Evolutionary conservation across 75 land plant species (phyloP).

Genomic region (Chamaecyparis obtusa): DNA sequence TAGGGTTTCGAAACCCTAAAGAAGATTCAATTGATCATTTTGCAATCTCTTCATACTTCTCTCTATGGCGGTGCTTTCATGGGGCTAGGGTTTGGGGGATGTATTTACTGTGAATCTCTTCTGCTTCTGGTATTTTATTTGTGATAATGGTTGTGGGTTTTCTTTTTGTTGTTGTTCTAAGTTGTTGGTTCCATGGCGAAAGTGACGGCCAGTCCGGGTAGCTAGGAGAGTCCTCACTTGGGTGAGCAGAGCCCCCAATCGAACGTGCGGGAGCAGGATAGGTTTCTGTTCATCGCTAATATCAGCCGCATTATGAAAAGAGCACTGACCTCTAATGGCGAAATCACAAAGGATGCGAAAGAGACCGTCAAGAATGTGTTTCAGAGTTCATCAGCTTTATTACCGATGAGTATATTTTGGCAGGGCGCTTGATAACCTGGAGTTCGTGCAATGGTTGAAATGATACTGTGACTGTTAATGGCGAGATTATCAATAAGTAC

Average conservation of each 20-base stretch:
- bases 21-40: too few relatives aligned
- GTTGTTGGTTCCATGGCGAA: constrained; percentile 20
- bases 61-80: too few relatives aligned
- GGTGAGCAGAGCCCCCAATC: constrained; percentile 34
- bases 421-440: too few relatives aligned
- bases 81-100: too few relatives aligned
- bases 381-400: constrained; percentile 77
- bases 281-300: constrained; percentile 65
- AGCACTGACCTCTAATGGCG: constrained; percentile 65
- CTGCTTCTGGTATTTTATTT: too few relatives aligned
- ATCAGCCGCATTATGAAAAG: constrained; percentile 73
- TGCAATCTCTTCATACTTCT: too few relatives aligned
- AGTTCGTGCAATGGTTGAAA: too few relatives aligned
- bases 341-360: constrained; percentile 71
- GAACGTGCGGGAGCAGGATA: constrained; percentile 55
- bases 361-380: constrained; percentile 76
- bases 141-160: neutral
- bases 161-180: neutral
- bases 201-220: constrained; percentile 37
- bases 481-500: too few relatives aligned
- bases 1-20: too few relatives aligned
- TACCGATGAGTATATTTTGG: constrained; percentile 33
- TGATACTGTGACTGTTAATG: too few relatives aligned
- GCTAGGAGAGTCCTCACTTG: constrained; percentile 32
- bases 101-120: too few relatives aligned